Evolutionary conservation across 2,329 filamentous ascomycete genomes (phyloP).

Genomic region (Neophaeococcomyces aloes): DNA sequence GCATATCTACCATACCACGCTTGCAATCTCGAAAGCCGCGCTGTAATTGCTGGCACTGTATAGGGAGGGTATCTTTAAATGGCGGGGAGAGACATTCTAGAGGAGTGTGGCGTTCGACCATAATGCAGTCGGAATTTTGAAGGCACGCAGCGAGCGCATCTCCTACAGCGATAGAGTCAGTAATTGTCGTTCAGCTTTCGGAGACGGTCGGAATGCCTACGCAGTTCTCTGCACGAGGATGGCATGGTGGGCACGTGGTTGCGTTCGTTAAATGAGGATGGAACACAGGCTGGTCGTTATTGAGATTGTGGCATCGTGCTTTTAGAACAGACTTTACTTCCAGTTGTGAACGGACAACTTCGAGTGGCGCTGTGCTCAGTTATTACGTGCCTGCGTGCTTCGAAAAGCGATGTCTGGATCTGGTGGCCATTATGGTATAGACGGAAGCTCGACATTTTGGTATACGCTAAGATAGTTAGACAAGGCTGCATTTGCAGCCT

Average conservation of each 20-base stretch:
- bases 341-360: too few species aligned
- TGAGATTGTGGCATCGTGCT: too few species aligned
- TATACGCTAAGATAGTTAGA: too few species aligned
- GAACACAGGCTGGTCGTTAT: too few species aligned
- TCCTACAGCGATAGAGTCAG: constrained; percentile 46
- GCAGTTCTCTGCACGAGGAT: constrained; percentile 91
- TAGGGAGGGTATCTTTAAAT: constrained; percentile 69
- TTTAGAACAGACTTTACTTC: too few species aligned
- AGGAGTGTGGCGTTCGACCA: constrained; percentile 77
- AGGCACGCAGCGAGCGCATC: constrained; percentile 88
- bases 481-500: too few species aligned
- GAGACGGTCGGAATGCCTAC: constrained; percentile 44
- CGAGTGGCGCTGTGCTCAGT: too few species aligned
- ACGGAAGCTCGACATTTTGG: too few species aligned
- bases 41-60: constrained; percentile 82
- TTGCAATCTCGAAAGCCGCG: constrained; percentile 93
- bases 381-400: too few species aligned
- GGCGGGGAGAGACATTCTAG: constrained; percentile 80
- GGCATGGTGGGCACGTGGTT: constrained; percentile 55
- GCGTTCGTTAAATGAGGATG: neutral
- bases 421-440: too few species aligned
- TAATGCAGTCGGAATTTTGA: constrained; percentile 91
- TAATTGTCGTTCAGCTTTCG: constrained; percentile 1
- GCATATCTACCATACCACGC: constrained; percentile 95
- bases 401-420: too few species aligned